Evolutionary conservation across 1,284 basidiomycete genomes (phyloP), one percentile per base, ranked within the genome.

Genomic region (Trichosporon sp.): DNA sequence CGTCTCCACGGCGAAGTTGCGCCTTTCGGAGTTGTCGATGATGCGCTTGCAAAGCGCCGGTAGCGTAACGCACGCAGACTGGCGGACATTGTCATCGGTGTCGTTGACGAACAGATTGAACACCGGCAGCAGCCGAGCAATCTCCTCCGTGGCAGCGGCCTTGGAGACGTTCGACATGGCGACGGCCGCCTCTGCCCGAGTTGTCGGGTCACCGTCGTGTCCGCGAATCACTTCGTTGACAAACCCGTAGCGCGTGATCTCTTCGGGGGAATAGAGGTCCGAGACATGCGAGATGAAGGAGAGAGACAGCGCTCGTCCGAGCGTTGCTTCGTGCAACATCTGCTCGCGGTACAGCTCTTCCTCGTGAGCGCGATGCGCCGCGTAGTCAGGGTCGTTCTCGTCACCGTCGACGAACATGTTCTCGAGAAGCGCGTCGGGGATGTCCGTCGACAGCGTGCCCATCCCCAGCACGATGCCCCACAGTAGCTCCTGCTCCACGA

Each of bases 291-390:
- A 93, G 83, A 98, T 92, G 68, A 98, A 84, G 78, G 92, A 95
- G 90, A 98, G 93, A 71, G 93, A 94, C 6, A 93, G 92, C 66
- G 96, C 86, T 69, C 94, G 87, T 2, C 95, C 95, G 18, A 95
- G 87, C 1, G 92, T 89, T 13, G 92, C 92, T 78, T 96, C 93
- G 64, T 87, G 84, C 27, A 77, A 70, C 27, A 83, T 73, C 66
- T 84, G 83, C 53, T 76, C 74, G 29, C 78, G 74, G 71, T 78
- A 81, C 7, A 76, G 71, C 58, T 79, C 78, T 8, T 71, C 73
- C 38, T 78, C 72, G 5, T 68, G 60, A 1, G 35, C 62, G 21
- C 56, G 68, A 25, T 70, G 64, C 42, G 60, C 53, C 21, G 35
- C 68, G 64, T 70, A 65, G 13, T 64, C 68, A 11, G 71, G 68